Percentiles rank a stretch among this genome's conserved stretches.
Conservation (phyloP, 2,329 filamentous ascomycete species). For the Aspergillus sp. region DNA sequence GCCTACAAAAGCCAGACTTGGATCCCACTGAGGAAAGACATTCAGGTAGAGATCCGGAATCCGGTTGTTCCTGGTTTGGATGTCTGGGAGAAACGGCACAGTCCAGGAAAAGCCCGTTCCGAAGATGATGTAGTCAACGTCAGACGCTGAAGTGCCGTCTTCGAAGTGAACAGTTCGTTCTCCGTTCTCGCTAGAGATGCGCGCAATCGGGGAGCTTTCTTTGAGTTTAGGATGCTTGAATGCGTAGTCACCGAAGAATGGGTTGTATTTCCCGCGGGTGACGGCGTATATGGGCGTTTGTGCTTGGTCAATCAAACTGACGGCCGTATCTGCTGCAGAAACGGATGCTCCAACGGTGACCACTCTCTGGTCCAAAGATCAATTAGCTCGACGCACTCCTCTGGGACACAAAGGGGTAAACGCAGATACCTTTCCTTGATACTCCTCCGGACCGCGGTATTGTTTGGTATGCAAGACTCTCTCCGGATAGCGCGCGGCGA, state of each 20-base stretch:
- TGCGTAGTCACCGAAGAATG: constrained; percentile 52
- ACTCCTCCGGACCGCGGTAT: constrained; percentile 31
- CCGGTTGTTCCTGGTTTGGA: constrained; percentile 31
- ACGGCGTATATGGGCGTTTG: constrained; percentile 46
- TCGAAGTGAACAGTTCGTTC: constrained; percentile 45
- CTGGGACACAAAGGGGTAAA: background rate
- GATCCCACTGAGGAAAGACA: constrained; percentile 28
- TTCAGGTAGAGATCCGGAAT: constrained; percentile 30
- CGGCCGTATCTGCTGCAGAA: constrained; percentile 52
- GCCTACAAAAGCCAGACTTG: constrained; percentile 27
- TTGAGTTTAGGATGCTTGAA: constrained; percentile 49
- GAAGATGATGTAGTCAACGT: constrained; percentile 57
- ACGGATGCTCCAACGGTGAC: constrained; percentile 56
- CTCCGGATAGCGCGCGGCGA: constrained; percentile 29
- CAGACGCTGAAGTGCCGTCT: constrained; percentile 45
- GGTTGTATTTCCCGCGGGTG: constrained; percentile 44
- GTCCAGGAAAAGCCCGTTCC: constrained; percentile 61
- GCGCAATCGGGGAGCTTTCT: constrained; percentile 20
- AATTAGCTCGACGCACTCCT: background rate
- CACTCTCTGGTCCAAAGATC: constrained; percentile 39
- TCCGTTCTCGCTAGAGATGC: constrained; percentile 38
- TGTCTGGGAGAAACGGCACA: constrained; percentile 50
- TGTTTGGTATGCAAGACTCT: constrained; percentile 37
- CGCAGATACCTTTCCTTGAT: constrained; percentile 26
- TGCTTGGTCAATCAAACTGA: constrained; percentile 41